These are phyloP conservation scores for Stemphylium lycopersici DNA, from an alignment of 2,329 filamentous ascomycete species.

Conservation along the genomic window DNA sequence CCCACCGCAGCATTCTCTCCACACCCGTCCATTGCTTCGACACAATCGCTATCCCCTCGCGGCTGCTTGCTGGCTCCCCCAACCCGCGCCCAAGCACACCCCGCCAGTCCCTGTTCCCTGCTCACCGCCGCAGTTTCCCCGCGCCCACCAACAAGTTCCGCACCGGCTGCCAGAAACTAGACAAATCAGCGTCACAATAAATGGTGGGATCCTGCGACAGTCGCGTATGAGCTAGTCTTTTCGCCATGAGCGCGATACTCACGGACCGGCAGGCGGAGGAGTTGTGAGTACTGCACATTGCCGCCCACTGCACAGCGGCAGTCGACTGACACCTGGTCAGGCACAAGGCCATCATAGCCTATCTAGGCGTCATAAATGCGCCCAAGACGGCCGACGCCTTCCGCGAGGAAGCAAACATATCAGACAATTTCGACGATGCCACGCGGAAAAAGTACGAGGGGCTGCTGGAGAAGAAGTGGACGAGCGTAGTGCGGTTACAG, in stretches of 20 bases:
- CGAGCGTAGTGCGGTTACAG: conserved; percentile 89
- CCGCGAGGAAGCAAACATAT: conserved; percentile 76
- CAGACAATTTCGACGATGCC: conserved; percentile 75
- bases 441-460: conserved; percentile 95
- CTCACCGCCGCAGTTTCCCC: conserved; percentile 33
- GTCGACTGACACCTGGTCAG: conserved; percentile 54
- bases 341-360: conserved; percentile 93
- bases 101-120: conserved; percentile 6
- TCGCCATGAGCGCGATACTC: conserved; percentile 74
- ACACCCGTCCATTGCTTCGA: conserved; percentile 2
- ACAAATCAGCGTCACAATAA: conserved; percentile 21
- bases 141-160: conserved; percentile 24
- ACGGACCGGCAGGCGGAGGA: conserved; percentile 84
- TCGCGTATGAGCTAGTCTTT: conserved; percentile 28
- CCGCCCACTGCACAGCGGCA: neutral
- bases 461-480: conserved; percentile 97
- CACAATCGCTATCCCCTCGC: conserved; percentile 11
- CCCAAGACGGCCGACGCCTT: conserved; percentile 72
- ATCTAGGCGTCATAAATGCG: conserved; percentile 76
- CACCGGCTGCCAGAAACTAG: conserved; percentile 5
- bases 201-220: conserved; percentile 39
- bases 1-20: neutral
- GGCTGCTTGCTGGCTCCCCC: conserved; percentile 3
- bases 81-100: conserved; percentile 6
- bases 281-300: conserved; percentile 66